phyloP scores from a whole-genome alignment of 83 land plant genomes.

The Picea mariana region DNA sequence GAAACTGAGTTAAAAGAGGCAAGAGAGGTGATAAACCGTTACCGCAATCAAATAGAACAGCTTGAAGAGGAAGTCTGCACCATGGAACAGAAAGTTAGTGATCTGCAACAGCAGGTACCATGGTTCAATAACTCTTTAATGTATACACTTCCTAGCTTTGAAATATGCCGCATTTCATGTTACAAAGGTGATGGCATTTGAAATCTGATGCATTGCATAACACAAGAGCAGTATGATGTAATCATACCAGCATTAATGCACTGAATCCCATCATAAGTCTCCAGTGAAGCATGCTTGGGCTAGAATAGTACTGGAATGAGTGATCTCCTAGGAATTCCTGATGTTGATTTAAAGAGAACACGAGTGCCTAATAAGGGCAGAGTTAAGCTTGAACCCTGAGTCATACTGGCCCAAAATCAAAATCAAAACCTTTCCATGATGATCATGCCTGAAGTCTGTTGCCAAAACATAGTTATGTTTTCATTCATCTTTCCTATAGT shows the following conservation, averaged over 20 bases:
- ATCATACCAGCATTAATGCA: too few species aligned
- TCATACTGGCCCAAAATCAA: background rate
- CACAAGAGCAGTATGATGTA: background rate
- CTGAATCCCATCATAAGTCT: background rate
- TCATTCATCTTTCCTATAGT: background rate
- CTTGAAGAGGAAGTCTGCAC: constrained; percentile 7
- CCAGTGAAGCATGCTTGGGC: background rate
- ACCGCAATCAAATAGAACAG: background rate
- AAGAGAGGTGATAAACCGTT: background rate
- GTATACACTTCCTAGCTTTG: background rate
- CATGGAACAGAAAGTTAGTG: constrained; percentile 6
- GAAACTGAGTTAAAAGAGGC: constrained; percentile 4
- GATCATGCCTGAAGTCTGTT: background rate
- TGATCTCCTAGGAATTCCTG: background rate
- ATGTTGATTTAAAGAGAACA: background rate
- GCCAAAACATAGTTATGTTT: background rate
- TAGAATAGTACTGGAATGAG: background rate
- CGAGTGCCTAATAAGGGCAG: background rate
- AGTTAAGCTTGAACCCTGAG: background rate
- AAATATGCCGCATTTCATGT: background rate
- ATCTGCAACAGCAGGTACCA: constrained; percentile 14
- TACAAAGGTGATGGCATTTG: background rate
- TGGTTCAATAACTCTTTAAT: background rate
- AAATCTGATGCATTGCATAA: background rate
- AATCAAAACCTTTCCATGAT: background rate